phyloP scores from a whole-genome alignment of 116 monocot genomes.

The Phalaenopsis hybrid region DNA sequence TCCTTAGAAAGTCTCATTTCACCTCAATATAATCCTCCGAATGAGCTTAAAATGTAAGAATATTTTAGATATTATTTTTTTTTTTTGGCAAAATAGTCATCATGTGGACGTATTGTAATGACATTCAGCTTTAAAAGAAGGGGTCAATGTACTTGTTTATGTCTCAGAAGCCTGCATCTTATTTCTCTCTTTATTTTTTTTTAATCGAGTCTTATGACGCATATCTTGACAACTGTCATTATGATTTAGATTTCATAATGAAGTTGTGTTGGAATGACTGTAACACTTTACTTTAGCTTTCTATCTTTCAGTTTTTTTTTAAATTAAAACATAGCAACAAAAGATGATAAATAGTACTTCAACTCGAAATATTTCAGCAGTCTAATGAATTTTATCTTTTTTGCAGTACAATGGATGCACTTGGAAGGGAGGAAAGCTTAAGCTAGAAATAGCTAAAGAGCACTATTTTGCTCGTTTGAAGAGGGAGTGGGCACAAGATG shows the following conservation, averaged over 20 bases:
- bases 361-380: not conserved
- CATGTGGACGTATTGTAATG: too few relatives aligned
- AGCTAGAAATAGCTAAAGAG: constrained; percentile 83
- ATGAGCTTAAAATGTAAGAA: too few relatives aligned
- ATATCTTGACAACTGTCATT: not conserved
- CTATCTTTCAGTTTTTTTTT: not conserved
- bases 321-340: not conserved
- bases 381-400: constrained; percentile 2
- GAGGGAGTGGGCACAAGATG: constrained; percentile 74
- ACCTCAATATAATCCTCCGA: too few relatives aligned
- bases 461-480: constrained; percentile 77
- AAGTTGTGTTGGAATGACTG: not conserved
- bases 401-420: constrained; percentile 90
- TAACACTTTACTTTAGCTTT: not conserved
- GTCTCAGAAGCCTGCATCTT: too few relatives aligned
- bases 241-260: not conserved
- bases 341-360: not conserved
- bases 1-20: too few relatives aligned
- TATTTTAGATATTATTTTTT: too few relatives aligned
- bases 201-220: not conserved
- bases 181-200: not conserved
- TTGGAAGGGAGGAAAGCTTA: constrained; percentile 86
- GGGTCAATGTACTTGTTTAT: too few relatives aligned
- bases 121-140: too few relatives aligned
- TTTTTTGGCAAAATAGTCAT: too few relatives aligned